Conservation (phyloP, 208 protist species). For the Leishmania gerbilli region DNA sequence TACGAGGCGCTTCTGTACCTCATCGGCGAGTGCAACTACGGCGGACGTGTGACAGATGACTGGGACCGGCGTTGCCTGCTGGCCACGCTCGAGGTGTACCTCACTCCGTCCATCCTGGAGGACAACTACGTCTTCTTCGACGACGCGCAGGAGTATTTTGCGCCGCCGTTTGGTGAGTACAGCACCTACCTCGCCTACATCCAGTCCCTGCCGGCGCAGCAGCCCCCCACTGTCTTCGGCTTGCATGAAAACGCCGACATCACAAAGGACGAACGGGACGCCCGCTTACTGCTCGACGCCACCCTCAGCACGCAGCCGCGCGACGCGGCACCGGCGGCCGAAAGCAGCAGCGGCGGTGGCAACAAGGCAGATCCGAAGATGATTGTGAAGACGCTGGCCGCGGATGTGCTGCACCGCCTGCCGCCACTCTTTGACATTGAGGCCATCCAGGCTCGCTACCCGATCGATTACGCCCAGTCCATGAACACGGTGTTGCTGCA, state of each 20-base stretch:
- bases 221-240: conserved; percentile 92
- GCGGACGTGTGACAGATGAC: conserved; percentile 94
- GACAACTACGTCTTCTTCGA: conserved; percentile 92
- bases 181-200: conserved; percentile 89
- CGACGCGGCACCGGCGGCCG: conserved; percentile 36
- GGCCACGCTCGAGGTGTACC: conserved; percentile 87
- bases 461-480: conserved; percentile 92
- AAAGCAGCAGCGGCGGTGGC: background rate
- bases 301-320: conserved; percentile 90
- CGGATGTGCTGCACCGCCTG: conserved; percentile 87
- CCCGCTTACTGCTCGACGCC: conserved; percentile 80
- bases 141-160: conserved; percentile 85
- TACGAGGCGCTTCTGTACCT: conserved; percentile 95
- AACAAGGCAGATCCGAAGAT: conserved; percentile 82
- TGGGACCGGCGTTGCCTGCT: conserved; percentile 93
- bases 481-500: conserved; percentile 97
- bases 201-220: conserved; percentile 72
- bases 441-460: conserved; percentile 80
- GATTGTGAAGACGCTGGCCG: conserved; percentile 83
- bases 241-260: conserved; percentile 96
- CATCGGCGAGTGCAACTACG: conserved; percentile 94
- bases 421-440: conserved; percentile 92
- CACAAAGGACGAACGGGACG: conserved; percentile 94
- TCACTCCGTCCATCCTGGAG: conserved; percentile 85
- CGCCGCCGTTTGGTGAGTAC: conserved; percentile 83